Evolutionary conservation across 768 basidiomycete species (phyloP).

Genomic region (Lentinula aciculospora): DNA sequence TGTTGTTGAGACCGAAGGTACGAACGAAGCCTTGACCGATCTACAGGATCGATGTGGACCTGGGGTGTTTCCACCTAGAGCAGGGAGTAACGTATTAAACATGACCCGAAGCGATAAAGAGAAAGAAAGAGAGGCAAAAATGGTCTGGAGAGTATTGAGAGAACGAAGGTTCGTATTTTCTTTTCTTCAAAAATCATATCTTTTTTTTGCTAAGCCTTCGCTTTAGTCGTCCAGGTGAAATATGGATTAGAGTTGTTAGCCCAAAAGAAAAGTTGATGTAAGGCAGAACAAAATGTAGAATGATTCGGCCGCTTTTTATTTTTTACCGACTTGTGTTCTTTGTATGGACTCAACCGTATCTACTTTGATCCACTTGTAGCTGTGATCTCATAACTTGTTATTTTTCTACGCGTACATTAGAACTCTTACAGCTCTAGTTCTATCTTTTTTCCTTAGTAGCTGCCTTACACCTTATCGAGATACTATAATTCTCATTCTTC

Average conservation of each 20-base stretch:
- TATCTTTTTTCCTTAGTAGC: not conserved
- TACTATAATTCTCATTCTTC: too few species aligned
- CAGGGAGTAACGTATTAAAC: constrained; percentile 23
- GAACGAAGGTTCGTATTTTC: constrained; percentile 60
- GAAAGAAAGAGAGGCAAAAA: constrained; percentile 37
- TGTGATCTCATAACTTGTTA: not conserved
- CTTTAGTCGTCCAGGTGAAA: constrained; percentile 64
- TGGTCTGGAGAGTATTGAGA: constrained; percentile 67
- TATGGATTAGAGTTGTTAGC: constrained; percentile 65
- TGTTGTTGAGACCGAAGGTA: constrained; percentile 82
- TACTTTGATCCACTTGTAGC: not conserved
- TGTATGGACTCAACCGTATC: not conserved
- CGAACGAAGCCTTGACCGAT: constrained; percentile 78
- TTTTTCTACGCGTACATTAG: not conserved
- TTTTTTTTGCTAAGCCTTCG: constrained; percentile 24
- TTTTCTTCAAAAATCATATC: constrained; percentile 3
- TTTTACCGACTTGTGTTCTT: not conserved
- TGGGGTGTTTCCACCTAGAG: constrained; percentile 59
- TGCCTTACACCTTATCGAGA: too few species aligned
- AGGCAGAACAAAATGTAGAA: constrained; percentile 3
- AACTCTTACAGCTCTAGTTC: not conserved
- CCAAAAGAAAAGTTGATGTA: constrained; percentile 57
- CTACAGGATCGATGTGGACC: constrained; percentile 69
- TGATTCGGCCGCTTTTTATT: not conserved
- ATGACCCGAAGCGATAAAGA: constrained; percentile 7